Percentiles rank a stretch among this genome's conserved stretches.
phyloP scores from a whole-genome alignment of 176 grass and related monocot species.

The Hordeum marinum region DNA sequence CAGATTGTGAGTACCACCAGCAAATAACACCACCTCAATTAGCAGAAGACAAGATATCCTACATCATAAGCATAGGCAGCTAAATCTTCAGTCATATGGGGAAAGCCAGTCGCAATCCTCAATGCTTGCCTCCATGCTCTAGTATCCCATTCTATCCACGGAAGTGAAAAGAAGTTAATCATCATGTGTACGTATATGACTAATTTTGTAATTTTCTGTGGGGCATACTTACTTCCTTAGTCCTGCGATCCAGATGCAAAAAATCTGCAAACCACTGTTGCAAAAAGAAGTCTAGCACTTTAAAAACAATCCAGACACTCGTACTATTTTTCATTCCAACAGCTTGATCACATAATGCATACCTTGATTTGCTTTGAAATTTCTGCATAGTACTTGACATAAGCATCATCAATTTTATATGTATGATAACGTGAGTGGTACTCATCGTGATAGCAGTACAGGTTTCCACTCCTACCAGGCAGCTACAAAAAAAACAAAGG shows the following conservation, averaged over 20 bases:
- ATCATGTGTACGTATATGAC: background rate
- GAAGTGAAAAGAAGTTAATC: background rate
- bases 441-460: background rate
- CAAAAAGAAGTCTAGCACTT: background rate
- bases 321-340: background rate
- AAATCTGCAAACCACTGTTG: background rate
- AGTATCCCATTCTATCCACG: background rate
- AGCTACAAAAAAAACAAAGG: background rate
- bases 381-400: conserved; percentile 16
- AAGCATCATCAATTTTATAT: conserved; percentile 5
- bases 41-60: background rate
- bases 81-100: background rate
- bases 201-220: background rate
- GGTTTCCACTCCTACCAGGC: background rate
- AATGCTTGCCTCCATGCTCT: background rate
- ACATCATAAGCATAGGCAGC: background rate
- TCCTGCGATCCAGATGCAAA: background rate
- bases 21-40: background rate
- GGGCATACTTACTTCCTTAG: background rate
- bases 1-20: background rate
- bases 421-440: background rate
- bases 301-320: background rate
- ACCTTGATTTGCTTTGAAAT: conserved; percentile 19
- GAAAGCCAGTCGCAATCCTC: background rate
- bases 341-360: background rate